These are phyloP conservation scores for Penicillium tannophilum DNA, from an alignment of 495 filamentous ascomycete genomes.

Conservation along the genomic window DNA sequence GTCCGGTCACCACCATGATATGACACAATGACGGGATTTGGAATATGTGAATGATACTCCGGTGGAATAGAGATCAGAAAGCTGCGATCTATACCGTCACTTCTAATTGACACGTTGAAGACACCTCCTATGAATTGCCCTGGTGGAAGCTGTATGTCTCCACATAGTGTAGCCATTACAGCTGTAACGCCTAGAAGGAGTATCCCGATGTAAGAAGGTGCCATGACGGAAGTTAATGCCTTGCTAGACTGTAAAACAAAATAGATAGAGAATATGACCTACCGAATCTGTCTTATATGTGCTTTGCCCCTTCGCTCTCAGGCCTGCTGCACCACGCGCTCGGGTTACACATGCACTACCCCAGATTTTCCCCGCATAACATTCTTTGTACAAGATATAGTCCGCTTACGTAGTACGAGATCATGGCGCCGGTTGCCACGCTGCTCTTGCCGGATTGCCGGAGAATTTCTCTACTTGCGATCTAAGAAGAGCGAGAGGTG, in stretches of 20 bases:
- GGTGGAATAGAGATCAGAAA: slow-evolving; percentile 4
- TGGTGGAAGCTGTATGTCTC: not conserved
- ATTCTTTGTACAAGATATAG: not conserved
- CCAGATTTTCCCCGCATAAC: not conserved
- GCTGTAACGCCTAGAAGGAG: not conserved
- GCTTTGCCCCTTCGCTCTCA: not conserved
- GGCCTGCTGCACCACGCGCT: not conserved
- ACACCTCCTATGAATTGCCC: not conserved
- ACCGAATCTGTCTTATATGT: not conserved
- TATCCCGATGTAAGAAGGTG: too few relatives aligned
- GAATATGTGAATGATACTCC: not conserved
- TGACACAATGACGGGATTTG: slow-evolving; percentile 3
- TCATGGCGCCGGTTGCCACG: not conserved
- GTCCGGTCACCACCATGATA: slow-evolving; percentile 4
- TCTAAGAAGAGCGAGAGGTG: not conserved
- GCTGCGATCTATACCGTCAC: slow-evolving; percentile 1
- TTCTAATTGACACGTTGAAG: slow-evolving; percentile 4
- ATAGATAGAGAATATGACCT: too few relatives aligned
- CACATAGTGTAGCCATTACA: not conserved
- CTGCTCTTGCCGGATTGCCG: not conserved
- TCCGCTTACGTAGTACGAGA: not conserved
- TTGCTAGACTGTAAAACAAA: not conserved
- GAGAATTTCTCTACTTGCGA: not conserved
- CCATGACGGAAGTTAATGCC: not conserved
- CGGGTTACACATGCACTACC: not conserved